phyloP scores from a whole-genome alignment of 257 asterid genomes.

The Hygrophila difformis region DNA sequence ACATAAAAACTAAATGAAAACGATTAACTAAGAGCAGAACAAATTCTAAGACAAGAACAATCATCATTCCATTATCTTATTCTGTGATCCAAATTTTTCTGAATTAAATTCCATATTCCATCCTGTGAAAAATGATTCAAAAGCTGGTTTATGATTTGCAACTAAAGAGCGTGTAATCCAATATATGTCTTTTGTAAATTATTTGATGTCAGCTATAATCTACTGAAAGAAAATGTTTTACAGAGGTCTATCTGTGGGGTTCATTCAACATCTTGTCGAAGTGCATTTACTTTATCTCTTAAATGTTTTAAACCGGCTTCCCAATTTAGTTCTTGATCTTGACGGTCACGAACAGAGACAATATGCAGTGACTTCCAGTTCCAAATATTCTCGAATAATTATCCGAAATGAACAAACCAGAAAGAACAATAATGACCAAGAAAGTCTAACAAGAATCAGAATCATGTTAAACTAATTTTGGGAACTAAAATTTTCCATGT shows the following conservation, averaged over 20 bases:
- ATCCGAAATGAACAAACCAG: neutral
- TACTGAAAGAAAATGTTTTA: too few relatives aligned
- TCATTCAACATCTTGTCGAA: too few relatives aligned
- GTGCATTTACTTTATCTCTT: too few relatives aligned
- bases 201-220: too few relatives aligned
- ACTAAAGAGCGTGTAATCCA: too few relatives aligned
- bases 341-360: constrained; percentile 2
- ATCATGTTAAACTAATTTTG: neutral
- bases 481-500: constrained; percentile 8
- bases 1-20: neutral
- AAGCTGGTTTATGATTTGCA: neutral
- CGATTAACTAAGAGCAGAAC: too few relatives aligned
- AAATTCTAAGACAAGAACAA: too few relatives aligned
- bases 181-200: too few relatives aligned
- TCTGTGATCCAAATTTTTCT: neutral
- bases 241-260: too few relatives aligned
- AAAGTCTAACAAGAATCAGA: neutral
- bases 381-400: neutral
- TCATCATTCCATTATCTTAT: neutral
- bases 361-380: neutral
- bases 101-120: neutral
- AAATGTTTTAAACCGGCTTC: too few relatives aligned
- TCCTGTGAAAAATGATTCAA: neutral
- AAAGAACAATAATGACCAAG: neutral
- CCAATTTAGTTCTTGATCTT: neutral